These are phyloP conservation scores for Torulaspora pretoriensis DNA, from an alignment of 1,139 yeast species.

Conservation along the genomic window DNA sequence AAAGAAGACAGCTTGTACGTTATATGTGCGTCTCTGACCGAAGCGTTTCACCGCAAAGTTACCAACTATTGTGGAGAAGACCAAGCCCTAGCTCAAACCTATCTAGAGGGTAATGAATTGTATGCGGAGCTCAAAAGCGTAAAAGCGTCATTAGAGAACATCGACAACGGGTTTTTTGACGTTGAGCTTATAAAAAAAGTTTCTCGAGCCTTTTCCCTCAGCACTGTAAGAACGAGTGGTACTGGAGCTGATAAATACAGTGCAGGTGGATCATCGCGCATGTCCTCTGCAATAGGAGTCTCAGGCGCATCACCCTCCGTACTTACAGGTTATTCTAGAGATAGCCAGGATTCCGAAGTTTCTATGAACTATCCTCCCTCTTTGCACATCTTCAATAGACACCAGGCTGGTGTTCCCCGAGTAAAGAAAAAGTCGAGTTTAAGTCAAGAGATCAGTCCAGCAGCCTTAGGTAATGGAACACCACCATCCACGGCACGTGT, in stretches of 20 bases:
- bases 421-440: constrained; percentile 28
- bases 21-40: constrained; percentile 33
- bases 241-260: constrained; percentile 15
- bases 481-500: constrained; percentile 1
- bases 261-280: constrained; percentile 6
- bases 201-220: constrained; percentile 31
- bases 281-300: constrained; percentile 10
- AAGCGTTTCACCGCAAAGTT: constrained; percentile 23
- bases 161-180: constrained; percentile 63
- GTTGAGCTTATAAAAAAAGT: constrained; percentile 49
- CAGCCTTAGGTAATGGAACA: constrained; percentile 4
- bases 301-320: constrained; percentile 18
- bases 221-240: constrained; percentile 22
- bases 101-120: constrained; percentile 32
- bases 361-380: constrained; percentile 19
- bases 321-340: constrained; percentile 29
- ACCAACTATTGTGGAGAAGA: constrained; percentile 25
- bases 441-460: constrained; percentile 25
- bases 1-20: constrained; percentile 53
- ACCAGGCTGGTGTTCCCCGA: constrained; percentile 8
- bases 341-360: constrained; percentile 27
- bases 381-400: constrained; percentile 11
- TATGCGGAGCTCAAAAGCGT: constrained; percentile 24
- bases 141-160: constrained; percentile 38
- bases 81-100: constrained; percentile 38